These are phyloP conservation scores for Pestalotiopsis sp. DNA, from an alignment of 2,329 filamentous ascomycete genomes.

Conservation along the genomic window DNA sequence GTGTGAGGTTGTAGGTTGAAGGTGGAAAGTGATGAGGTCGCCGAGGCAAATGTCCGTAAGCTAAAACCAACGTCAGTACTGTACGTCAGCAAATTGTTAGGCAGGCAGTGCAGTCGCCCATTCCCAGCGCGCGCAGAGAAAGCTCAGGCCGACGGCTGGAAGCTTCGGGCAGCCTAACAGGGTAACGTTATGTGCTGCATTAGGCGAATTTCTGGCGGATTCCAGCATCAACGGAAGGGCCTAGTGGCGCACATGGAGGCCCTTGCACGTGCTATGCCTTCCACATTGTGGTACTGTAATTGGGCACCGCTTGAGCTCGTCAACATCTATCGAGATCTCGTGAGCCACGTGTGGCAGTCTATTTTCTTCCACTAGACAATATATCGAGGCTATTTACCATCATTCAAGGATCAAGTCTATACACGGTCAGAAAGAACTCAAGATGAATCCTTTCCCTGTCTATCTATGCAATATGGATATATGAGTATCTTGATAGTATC, in stretches of 20 bases:
- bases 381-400: not conserved
- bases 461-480: too few relatives aligned
- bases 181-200: not conserved
- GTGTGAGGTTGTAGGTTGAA: not conserved
- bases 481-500: too few relatives aligned
- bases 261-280: not conserved
- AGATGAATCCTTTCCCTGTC: too few relatives aligned
- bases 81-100: not conserved
- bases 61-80: not conserved
- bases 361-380: not conserved
- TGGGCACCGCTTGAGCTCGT: not conserved
- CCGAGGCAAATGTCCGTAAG: not conserved
- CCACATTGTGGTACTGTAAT: not conserved
- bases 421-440: too few relatives aligned
- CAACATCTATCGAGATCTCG: not conserved
- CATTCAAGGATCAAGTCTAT: too few relatives aligned
- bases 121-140: not conserved
- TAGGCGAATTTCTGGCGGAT: not conserved
- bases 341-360: not conserved
- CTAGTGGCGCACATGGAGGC: not conserved
- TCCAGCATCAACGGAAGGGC: not conserved
- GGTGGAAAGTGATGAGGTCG: not conserved
- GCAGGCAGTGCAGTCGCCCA: not conserved
- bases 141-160: not conserved
- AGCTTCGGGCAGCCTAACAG: not conserved